phyloP scores from a whole-genome alignment of 192 early-diverging fungal species.

The Coemansia sp. region DNA sequence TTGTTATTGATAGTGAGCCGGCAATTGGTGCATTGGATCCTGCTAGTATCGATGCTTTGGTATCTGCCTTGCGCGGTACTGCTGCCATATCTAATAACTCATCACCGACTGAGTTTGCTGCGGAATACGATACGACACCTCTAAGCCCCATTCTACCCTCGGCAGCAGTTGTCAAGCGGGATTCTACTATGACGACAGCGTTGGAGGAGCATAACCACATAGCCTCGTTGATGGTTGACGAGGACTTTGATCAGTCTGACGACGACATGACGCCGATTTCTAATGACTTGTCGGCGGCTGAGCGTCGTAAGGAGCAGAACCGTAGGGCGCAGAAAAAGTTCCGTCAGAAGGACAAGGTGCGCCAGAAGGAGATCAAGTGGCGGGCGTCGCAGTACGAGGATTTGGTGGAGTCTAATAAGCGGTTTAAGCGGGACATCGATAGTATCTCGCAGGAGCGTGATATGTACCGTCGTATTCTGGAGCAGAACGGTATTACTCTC shows the following conservation, averaged over 20 bases:
- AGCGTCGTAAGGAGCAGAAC: constrained; percentile 59
- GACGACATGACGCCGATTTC: constrained; percentile 29
- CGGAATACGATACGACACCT: not conserved
- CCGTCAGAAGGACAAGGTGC: constrained; percentile 59
- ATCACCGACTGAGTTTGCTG: not conserved
- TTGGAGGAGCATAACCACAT: constrained; percentile 19
- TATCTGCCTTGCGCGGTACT: constrained; percentile 41
- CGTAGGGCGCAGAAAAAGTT: constrained; percentile 60
- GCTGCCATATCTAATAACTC: constrained; percentile 28
- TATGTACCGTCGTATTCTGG: constrained; percentile 44
- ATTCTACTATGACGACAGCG: not conserved
- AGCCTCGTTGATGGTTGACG: not conserved
- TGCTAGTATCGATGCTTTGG: constrained; percentile 44
- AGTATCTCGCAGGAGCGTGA: constrained; percentile 43
- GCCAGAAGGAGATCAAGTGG: constrained; percentile 60
- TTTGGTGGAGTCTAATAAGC: constrained; percentile 52
- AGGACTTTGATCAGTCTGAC: constrained; percentile 17
- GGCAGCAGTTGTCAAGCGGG: not conserved
- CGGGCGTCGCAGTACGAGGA: constrained; percentile 56
- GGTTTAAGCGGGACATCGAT: constrained; percentile 57
- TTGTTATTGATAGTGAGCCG: constrained; percentile 19
- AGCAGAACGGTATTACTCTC: constrained; percentile 42
- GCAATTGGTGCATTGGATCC: constrained; percentile 22
- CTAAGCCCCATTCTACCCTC: not conserved
- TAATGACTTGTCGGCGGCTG: constrained; percentile 37